Base-by-base conservation (phyloP, 495 filamentous ascomycete species). In the Poronia punctata region DNA sequence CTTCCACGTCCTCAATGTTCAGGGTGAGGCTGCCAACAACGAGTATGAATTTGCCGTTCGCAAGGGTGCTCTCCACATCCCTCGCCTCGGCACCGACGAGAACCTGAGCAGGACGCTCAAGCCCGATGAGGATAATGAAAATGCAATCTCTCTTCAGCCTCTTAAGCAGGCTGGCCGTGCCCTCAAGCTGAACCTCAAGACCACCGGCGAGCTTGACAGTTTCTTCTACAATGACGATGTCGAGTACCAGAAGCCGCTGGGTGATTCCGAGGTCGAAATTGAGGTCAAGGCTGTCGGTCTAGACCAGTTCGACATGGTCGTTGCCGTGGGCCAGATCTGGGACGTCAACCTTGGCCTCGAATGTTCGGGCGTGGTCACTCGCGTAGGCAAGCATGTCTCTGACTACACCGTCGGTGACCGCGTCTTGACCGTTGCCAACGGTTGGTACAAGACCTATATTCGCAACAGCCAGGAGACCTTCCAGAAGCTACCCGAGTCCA, bases 261-360 rank as follows among this genome's bases (percentile, higher is more conserved):
- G 43, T 2, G 44, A 50, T 16, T 40, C 46, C 5, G 49, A 60
- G 16, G 40, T 74, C 12, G 64, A 72, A 32, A 51, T 75, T 32
- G 43, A 61, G 34, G 46, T 63, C 8, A 46, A 52, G 18, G 65
- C 66, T 22, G 41, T 58, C 20, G 64, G 66, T 20, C 28, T 73
- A 10, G 69, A 64, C 48, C 56, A 58, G 43, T 49, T 49, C 9
- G 64, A 67, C 37, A 53, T 65, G 40, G 43, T 60, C 16, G 46
- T 54, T 8, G 53, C 49, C 7, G 12, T 59, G 31, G 61, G 60
- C 27, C 56, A 57, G 37, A 32, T 65, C 10, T 50, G 45, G 35
- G 45, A 45, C 3, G 31, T 48, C 14, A 38, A 36, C 18, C 45
- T 55, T 3, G 52, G 49, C 2, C 4, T 47, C 30, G 61, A 65